Percentiles rank a stretch among this genome's conserved stretches.
Conservation (phyloP, 805 yeast genomes). For the Yarrowia keelungensis region DNA sequence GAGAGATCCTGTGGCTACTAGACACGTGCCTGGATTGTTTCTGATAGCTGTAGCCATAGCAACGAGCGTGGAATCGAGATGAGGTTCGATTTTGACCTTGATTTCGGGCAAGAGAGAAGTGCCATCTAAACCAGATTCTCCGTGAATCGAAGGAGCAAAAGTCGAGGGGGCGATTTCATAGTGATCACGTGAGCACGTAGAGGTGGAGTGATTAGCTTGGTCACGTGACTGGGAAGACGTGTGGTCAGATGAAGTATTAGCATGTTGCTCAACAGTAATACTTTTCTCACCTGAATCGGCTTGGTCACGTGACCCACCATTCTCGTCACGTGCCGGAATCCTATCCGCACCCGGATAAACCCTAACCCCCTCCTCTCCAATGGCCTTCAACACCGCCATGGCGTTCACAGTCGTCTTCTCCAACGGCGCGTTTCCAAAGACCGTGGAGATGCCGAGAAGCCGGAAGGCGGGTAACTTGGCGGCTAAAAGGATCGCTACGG, state of each 20-base stretch:
- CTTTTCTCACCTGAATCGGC: neutral
- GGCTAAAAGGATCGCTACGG: constrained; percentile 73
- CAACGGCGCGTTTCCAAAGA: constrained; percentile 73
- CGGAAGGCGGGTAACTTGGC: constrained; percentile 64
- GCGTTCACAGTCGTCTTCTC: constrained; percentile 73
- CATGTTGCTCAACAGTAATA: too few relatives aligned
- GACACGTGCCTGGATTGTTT: constrained; percentile 58
- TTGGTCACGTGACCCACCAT: neutral
- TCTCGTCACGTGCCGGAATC: neutral
- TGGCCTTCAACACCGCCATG: constrained; percentile 67
- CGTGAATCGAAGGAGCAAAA: constrained; percentile 72
- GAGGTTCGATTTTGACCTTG: constrained; percentile 47
- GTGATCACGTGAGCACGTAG: constrained; percentile 42
- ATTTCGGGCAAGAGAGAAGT: constrained; percentile 64
- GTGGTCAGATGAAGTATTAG: neutral
- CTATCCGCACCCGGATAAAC: constrained; percentile 67
- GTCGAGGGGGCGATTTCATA: constrained; percentile 62
- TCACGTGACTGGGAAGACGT: neutral
- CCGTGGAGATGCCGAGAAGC: constrained; percentile 74
- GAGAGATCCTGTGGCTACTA: constrained; percentile 79
- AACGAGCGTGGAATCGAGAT: constrained; percentile 52
- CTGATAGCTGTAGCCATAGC: constrained; percentile 55
- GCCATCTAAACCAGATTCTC: constrained; percentile 80
- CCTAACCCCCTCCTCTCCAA: constrained; percentile 56
- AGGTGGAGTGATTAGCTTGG: neutral